A percentile compares a stretch with the other conserved stretches of the same genome.
These are phyloP conservation scores for Pythium pectinolyticum DNA, from an alignment of 352 stramenopile genomes.

Conservation along the genomic window DNA sequence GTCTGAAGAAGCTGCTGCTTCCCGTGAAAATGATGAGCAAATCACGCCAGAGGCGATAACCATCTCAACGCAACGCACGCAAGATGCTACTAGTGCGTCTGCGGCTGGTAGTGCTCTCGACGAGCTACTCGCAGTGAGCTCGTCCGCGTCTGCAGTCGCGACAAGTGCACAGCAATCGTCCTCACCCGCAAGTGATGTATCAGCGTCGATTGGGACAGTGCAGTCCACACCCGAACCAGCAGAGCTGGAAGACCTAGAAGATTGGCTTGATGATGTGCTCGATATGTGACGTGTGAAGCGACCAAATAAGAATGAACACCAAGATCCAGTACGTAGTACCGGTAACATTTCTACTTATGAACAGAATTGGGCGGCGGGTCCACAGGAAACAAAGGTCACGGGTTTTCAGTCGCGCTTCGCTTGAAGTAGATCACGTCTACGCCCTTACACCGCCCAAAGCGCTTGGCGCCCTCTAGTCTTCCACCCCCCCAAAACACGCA, in stretches of 20 bases:
- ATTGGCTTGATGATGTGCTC: conserved; percentile 72
- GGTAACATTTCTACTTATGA: no score
- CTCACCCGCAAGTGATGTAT: background rate
- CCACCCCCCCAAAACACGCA: background rate
- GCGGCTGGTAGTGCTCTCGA: conserved; percentile 5
- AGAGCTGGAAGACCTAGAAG: conserved; percentile 48
- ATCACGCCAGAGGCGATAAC: background rate
- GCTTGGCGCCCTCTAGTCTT: conserved; percentile 71
- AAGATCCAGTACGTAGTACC: no score
- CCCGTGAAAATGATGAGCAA: no score
- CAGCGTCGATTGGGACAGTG: background rate
- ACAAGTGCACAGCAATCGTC: background rate
- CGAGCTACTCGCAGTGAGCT: conserved; percentile 23
- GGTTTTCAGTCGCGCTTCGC: conserved; percentile 6
- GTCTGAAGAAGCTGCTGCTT: background rate
- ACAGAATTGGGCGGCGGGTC: no score
- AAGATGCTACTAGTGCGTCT: background rate
- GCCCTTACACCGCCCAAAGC: conserved; percentile 74
- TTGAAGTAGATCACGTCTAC: conserved; percentile 84
- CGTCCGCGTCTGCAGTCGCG: background rate
- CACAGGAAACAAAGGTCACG: no score
- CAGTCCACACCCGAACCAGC: background rate
- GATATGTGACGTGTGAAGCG: conserved; percentile 35
- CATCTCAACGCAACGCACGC: background rate
- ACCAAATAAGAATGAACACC: no score